These are phyloP conservation scores for Xylariaceae sp. DNA, from an alignment of 2,329 filamentous ascomycete species.

Conservation along the genomic window DNA sequence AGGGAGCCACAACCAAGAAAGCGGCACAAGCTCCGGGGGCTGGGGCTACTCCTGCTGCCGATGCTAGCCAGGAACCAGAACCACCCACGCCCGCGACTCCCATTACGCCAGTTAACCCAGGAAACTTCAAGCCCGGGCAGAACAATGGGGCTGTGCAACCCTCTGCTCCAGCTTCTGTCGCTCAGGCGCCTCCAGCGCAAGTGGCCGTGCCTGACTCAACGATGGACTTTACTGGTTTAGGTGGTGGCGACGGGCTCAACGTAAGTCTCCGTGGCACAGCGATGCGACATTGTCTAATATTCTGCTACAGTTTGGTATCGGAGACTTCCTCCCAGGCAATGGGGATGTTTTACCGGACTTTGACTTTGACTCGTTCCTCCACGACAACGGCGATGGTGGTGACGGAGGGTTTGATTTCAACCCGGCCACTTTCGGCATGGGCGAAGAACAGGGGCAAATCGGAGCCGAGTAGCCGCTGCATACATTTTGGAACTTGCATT, in stretches of 20 bases:
- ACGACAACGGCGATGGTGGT: slow-evolving; percentile 47
- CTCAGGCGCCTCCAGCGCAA: slow-evolving; percentile 40
- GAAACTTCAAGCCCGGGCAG: slow-evolving; percentile 43
- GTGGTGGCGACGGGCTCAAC: slow-evolving; percentile 35
- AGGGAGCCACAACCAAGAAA: slow-evolving; percentile 53
- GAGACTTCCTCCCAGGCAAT: slow-evolving; percentile 50
- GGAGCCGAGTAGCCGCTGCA: slow-evolving; percentile 46
- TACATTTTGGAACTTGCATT: slow-evolving; percentile 9
- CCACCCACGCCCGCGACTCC: slow-evolving; percentile 60
- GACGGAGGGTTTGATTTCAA: slow-evolving; percentile 53
- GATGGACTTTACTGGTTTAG: slow-evolving; percentile 42
- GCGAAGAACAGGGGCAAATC: slow-evolving; percentile 51
- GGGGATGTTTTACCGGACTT: slow-evolving; percentile 62
- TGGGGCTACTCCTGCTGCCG: slow-evolving; percentile 55
- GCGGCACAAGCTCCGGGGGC: slow-evolving; percentile 41
- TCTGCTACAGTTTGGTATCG: slow-evolving; percentile 42
- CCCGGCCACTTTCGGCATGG: slow-evolving; percentile 47
- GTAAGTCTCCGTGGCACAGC: slow-evolving; percentile 34
- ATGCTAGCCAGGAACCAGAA: slow-evolving; percentile 53
- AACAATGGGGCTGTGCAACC: slow-evolving; percentile 36
- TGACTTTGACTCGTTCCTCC: slow-evolving; percentile 65
- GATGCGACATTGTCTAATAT: slow-evolving; percentile 15
- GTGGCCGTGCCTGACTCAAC: slow-evolving; percentile 45
- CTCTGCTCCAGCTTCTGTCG: slow-evolving; percentile 40
- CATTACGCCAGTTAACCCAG: slow-evolving; percentile 55